Conservation (phyloP, 1,139 yeast genomes). For the Kodamaea plutei region DNA sequence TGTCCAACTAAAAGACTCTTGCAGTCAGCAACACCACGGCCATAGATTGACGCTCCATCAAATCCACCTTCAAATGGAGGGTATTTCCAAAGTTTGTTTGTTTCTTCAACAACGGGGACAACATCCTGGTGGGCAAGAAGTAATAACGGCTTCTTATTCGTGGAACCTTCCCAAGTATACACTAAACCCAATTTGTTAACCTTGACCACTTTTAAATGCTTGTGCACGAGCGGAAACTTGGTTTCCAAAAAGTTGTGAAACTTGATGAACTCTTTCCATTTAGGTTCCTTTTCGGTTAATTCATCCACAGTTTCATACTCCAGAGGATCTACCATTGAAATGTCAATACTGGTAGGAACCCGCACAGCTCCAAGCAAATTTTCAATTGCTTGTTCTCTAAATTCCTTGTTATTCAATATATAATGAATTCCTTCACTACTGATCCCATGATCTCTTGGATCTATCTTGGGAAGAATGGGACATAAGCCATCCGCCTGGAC, state of each 20-base stretch:
- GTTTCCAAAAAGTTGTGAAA: constrained; percentile 28
- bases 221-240: constrained; percentile 31
- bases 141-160: constrained; percentile 33
- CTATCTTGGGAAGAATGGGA: constrained; percentile 30
- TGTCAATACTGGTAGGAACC: constrained; percentile 61
- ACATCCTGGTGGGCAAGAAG: constrained; percentile 50
- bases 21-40: constrained; percentile 49
- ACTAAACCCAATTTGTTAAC: constrained; percentile 32
- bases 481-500: constrained; percentile 23
- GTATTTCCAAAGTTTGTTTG: constrained; percentile 37
- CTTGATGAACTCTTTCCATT: constrained; percentile 27
- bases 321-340: constrained; percentile 33
- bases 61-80: constrained; percentile 42
- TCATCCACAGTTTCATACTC: constrained; percentile 14
- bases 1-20: constrained; percentile 41
- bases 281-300: constrained; percentile 19
- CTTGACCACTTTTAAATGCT: constrained; percentile 26
- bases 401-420: constrained; percentile 35
- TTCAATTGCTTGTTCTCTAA: constrained; percentile 35
- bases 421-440: constrained; percentile 20
- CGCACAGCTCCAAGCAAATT: constrained; percentile 53
- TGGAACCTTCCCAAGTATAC: constrained; percentile 34
- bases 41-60: constrained; percentile 38
- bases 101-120: constrained; percentile 43
- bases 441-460: constrained; percentile 22